Evolutionary conservation across 2,329 filamentous ascomycete species (phyloP).

Genomic region (Alternaria sp.): DNA sequence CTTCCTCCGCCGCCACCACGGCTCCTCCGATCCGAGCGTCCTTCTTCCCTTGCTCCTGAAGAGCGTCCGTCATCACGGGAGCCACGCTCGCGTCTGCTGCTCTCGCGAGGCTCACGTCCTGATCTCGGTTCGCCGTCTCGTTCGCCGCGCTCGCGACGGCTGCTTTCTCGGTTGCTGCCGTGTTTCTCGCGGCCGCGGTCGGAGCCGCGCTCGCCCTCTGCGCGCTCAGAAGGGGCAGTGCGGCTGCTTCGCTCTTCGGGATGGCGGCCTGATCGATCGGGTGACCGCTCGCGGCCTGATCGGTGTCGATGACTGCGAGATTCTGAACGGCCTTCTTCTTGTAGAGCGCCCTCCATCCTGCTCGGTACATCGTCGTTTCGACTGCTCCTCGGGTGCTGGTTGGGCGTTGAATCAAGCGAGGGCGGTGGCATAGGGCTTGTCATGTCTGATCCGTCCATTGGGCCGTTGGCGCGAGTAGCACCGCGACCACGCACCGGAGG

Average conservation of each 20-base stretch:
- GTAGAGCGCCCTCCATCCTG: conserved; percentile 23
- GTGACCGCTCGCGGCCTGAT: conserved; percentile 33
- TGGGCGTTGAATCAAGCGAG: conserved; percentile 32
- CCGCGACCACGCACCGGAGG: conserved; percentile 43
- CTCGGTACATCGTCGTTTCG: conserved; percentile 23
- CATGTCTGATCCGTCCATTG: conserved; percentile 20
- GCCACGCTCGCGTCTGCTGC: conserved; percentile 30
- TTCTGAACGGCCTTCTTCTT: conserved; percentile 36
- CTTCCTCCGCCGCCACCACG: conserved; percentile 19
- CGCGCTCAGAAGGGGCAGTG: conserved; percentile 22
- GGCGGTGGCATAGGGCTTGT: conserved; percentile 30
- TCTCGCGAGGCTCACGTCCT: conserved; percentile 25
- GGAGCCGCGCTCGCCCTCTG: conserved; percentile 29
- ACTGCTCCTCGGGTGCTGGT: conserved; percentile 26
- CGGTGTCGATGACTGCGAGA: conserved; percentile 39
- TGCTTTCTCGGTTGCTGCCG: conserved; percentile 30
- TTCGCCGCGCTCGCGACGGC: conserved; percentile 24
- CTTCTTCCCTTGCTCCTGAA: conserved; percentile 33
- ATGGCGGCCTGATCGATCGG: conserved; percentile 32
- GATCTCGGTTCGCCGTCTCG: conserved; percentile 19
- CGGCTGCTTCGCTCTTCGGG: conserved; percentile 35
- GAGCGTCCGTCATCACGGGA: conserved; percentile 30
- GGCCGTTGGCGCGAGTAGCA: conserved; percentile 34
- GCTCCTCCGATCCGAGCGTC: conserved; percentile 28
- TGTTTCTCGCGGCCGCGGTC: conserved; percentile 38